These are phyloP conservation scores for Diaporthe sp. DNA, from an alignment of 2,329 filamentous ascomycete genomes.

Conservation along the genomic window DNA sequence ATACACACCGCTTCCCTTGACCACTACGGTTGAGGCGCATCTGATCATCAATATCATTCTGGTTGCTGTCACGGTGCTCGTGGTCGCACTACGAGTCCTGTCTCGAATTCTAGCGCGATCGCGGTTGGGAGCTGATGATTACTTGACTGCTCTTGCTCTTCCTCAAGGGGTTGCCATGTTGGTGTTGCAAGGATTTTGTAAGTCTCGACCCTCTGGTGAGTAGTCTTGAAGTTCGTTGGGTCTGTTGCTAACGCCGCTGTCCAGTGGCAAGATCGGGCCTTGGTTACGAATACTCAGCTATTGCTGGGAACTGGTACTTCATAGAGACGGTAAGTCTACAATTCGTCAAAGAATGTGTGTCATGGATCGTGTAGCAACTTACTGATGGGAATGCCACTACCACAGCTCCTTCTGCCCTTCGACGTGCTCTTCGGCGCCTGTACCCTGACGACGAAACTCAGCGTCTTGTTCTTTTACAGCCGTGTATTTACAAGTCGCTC, in stretches of 20 bases:
- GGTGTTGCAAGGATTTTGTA: conserved; percentile 50
- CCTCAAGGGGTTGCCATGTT: conserved; percentile 50
- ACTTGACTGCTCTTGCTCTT: conserved; percentile 43
- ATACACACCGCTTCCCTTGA: conserved; percentile 43
- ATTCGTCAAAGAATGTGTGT: neutral
- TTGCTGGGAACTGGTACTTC: conserved; percentile 43
- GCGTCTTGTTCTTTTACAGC: conserved; percentile 59
- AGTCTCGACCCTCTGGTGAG: conserved; percentile 40
- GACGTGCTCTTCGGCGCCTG: conserved; percentile 54
- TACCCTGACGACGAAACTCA: conserved; percentile 56
- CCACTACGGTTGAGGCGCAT: conserved; percentile 46
- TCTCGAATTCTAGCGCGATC: conserved; percentile 47
- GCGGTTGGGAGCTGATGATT: conserved; percentile 55
- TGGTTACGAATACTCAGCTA: conserved; percentile 46
- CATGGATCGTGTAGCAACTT: neutral
- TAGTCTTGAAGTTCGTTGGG: neutral
- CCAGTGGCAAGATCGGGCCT: conserved; percentile 46
- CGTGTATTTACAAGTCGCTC: conserved; percentile 55
- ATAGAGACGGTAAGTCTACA: conserved; percentile 21
- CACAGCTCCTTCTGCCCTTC: conserved; percentile 54
- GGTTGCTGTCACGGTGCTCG: conserved; percentile 44
- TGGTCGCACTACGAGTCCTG: conserved; percentile 48
- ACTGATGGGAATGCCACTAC: neutral
- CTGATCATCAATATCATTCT: conserved; percentile 47
- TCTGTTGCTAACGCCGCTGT: conserved; percentile 1